Conservation (phyloP, 305 asterid species). For the Nicotiana rustica region DNA sequence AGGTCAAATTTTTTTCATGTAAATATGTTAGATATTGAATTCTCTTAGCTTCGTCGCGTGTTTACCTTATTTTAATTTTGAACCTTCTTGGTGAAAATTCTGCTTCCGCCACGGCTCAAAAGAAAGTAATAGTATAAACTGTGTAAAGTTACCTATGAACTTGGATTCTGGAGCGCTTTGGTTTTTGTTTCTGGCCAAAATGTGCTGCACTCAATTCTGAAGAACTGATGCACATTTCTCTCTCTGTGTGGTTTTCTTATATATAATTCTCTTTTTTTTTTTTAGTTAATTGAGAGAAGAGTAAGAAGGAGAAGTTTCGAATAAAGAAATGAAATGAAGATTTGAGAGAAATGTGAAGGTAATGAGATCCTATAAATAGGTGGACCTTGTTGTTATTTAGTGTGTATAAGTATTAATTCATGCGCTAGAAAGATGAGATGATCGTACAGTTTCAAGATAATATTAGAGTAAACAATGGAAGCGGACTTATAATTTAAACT, state of each 20-base stretch:
- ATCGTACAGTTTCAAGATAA: not conserved
- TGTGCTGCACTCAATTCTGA: conserved; percentile 39
- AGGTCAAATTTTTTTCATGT: no score
- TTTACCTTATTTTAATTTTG: no score
- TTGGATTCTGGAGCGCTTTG: conserved; percentile 51
- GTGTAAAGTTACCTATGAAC: conserved; percentile 37
- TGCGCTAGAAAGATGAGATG: conserved; percentile 15
- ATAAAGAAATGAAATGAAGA: conserved; percentile 10
- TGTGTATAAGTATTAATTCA: conserved; percentile 13
- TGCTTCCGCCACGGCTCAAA: no score
- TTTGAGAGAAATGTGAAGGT: conserved; percentile 1
- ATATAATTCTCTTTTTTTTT: not conserved
- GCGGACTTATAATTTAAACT: no score
- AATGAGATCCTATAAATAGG: conserved; percentile 46
- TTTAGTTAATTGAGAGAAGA: conserved; percentile 25
- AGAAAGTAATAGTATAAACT: no score
- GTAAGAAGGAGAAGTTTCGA: not conserved
- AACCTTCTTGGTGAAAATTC: no score
- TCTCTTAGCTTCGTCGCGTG: no score
- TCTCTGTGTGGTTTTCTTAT: not conserved
- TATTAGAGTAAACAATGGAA: not conserved
- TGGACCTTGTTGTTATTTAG: conserved; percentile 37
- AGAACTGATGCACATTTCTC: conserved; percentile 50
- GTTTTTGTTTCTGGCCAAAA: conserved; percentile 42
- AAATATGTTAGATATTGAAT: no score